These are phyloP conservation scores for Spatholobus suberectus DNA, from an alignment of 306 rosid genomes.

Conservation along the genomic window DNA sequence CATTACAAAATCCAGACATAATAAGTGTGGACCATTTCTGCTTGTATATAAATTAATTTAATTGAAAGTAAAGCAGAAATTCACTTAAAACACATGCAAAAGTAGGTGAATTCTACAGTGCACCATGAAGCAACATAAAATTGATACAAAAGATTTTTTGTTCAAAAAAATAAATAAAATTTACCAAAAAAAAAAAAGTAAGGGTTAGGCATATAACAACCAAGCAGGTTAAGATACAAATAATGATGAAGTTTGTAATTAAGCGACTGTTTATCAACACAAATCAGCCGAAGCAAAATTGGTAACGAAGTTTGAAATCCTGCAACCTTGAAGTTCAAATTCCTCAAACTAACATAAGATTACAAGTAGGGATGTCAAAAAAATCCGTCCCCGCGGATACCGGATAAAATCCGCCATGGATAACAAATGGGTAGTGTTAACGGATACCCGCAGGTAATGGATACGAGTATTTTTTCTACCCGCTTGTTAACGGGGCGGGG, in stretches of 20 bases:
- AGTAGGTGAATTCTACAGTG: background rate
- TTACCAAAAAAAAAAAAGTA: no score
- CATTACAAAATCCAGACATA: background rate
- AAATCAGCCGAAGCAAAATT: background rate
- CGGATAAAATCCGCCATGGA: no score
- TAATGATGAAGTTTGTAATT: background rate
- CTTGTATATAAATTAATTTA: background rate
- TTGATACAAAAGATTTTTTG: background rate
- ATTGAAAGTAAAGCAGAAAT: background rate
- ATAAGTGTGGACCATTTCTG: background rate
- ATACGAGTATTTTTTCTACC: no score
- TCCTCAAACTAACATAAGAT: background rate
- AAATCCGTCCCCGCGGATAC: no score
- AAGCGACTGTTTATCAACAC: background rate
- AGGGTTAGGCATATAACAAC: background rate
- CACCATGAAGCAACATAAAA: background rate
- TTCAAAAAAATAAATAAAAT: background rate
- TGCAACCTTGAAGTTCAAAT: slow-evolving; percentile 4
- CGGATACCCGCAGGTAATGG: no score
- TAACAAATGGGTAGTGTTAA: no score
- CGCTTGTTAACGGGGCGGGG: no score
- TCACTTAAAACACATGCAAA: background rate
- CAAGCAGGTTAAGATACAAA: slow-evolving; percentile 13
- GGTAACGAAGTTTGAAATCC: background rate
- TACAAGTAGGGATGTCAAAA: no score